Percentiles rank a stretch among this genome's conserved stretches.
These are phyloP conservation scores for Tetracladium maxilliforme DNA, from an alignment of 2,329 filamentous ascomycete species.

Conservation along the genomic window DNA sequence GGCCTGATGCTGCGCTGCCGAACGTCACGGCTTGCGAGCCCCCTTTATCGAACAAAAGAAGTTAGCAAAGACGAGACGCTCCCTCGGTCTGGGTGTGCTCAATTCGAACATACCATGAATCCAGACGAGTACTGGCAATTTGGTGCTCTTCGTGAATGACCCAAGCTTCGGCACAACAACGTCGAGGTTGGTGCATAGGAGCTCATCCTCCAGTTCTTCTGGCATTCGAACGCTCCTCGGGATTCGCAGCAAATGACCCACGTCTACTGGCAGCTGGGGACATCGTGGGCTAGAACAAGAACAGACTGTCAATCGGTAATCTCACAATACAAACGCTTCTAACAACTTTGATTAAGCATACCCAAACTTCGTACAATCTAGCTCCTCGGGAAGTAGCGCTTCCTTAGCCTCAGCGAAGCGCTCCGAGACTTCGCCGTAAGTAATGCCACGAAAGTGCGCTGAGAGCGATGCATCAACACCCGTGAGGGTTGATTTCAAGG, in stretches of 20 bases:
- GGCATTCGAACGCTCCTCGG: no score
- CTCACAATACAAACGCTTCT: no score
- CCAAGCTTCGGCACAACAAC: slow-evolving; percentile 2
- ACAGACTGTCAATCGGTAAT: background rate
- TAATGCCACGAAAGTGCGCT: no score
- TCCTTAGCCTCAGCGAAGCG: slow-evolving; percentile 1
- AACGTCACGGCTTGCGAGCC: no score
- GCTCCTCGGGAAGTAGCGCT: slow-evolving; percentile 5
- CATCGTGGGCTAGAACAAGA: slow-evolving; percentile 3
- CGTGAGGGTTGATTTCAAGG: no score
- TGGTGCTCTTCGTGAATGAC: background rate
- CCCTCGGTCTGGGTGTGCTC: no score
- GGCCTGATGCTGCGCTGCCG: no score
- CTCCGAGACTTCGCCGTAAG: background rate
- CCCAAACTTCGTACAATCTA: slow-evolving; percentile 2
- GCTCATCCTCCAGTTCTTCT: slow-evolving; percentile 2
- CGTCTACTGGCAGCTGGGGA: slow-evolving; percentile 3
- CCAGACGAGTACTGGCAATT: slow-evolving; percentile 3
- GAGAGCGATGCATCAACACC: no score
- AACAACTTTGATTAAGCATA: no score
- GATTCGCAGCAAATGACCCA: slow-evolving; percentile 2
- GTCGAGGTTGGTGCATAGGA: slow-evolving; percentile 3
- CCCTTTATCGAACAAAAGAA: no score
- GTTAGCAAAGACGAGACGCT: no score
- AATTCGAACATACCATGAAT: slow-evolving; percentile 2